These are phyloP conservation scores for Aureobasidium sp. DNA, from an alignment of 2,329 filamentous ascomycete genomes.

Conservation along the genomic window DNA sequence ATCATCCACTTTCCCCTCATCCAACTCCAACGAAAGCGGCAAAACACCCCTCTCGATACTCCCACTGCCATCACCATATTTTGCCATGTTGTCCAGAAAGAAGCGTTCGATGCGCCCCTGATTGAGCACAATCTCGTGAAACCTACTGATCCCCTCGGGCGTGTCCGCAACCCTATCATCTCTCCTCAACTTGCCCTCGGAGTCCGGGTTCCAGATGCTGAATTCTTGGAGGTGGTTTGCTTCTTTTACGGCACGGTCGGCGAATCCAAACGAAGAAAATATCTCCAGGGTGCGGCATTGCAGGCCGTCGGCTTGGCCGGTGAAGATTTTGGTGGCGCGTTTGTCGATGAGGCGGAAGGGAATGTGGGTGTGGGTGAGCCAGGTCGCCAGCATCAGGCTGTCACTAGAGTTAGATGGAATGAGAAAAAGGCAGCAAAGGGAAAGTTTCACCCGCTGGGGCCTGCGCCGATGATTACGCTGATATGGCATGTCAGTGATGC, in stretches of 20 bases:
- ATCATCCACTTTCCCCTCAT: slow-evolving; percentile 45
- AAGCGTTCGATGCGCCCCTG: slow-evolving; percentile 63
- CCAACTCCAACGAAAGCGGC: slow-evolving; percentile 49
- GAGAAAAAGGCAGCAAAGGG: no score
- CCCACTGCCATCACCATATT: slow-evolving; percentile 44
- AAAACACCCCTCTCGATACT: slow-evolving; percentile 54
- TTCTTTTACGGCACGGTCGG: slow-evolving; percentile 57
- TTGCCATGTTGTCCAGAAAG: slow-evolving; percentile 20
- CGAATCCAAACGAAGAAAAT: slow-evolving; percentile 65
- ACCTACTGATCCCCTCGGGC: slow-evolving; percentile 50
- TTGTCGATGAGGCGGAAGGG: no score
- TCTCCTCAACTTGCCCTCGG: slow-evolving; percentile 51
- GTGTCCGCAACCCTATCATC: slow-evolving; percentile 58
- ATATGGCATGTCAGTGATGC: no score
- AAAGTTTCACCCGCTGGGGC: no score
- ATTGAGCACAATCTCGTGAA: slow-evolving; percentile 51
- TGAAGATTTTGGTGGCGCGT: no score
- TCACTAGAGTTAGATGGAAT: no score
- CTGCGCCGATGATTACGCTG: no score
- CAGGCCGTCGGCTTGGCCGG: slow-evolving; percentile 48
- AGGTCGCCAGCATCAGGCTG: no score
- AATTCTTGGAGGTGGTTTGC: slow-evolving; percentile 64
- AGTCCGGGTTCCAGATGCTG: slow-evolving; percentile 54
- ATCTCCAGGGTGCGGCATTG: slow-evolving; percentile 64
- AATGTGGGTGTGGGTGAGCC: no score